These are phyloP conservation scores for Plasmodium sp. DNA, from an alignment of 169 alveolate species.

Conservation along the genomic window DNA sequence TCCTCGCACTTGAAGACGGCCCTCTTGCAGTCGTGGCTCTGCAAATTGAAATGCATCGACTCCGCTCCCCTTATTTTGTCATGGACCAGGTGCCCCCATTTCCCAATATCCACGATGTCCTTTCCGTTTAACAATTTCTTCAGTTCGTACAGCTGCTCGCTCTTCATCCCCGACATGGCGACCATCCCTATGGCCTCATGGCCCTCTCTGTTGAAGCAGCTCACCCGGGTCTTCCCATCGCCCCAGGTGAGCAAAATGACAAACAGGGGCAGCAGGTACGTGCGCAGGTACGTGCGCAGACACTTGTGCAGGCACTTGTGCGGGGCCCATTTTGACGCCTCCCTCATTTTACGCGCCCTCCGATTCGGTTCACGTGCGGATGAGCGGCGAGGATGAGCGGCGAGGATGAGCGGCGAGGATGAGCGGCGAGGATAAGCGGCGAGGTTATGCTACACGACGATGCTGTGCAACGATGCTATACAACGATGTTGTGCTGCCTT, in stretches of 20 bases:
- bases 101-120: conserved; percentile 83
- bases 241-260: background rate
- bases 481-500: background rate
- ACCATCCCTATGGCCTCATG: conserved; percentile 79
- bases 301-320: background rate
- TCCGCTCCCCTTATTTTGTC: conserved; percentile 29
- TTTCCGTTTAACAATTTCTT: conserved; percentile 78
- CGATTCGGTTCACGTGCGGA: background rate
- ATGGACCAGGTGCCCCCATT: conserved; percentile 83
- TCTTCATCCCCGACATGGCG: conserved; percentile 84
- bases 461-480: too few relatives aligned
- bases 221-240: background rate
- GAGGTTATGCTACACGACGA: background rate
- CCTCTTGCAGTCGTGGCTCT: conserved; percentile 54
- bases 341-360: background rate
- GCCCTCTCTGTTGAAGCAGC: conserved; percentile 34
- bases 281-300: background rate
- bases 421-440: background rate
- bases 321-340: background rate
- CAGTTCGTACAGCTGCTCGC: conserved; percentile 80
- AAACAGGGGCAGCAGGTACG: background rate
- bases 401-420: background rate
- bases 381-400: background rate
- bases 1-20: conserved; percentile 74
- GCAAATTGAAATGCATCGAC: conserved; percentile 45